Base-by-base conservation (phyloP, 768 basidiomycete species). In the Leccinum variicolor region DNA sequence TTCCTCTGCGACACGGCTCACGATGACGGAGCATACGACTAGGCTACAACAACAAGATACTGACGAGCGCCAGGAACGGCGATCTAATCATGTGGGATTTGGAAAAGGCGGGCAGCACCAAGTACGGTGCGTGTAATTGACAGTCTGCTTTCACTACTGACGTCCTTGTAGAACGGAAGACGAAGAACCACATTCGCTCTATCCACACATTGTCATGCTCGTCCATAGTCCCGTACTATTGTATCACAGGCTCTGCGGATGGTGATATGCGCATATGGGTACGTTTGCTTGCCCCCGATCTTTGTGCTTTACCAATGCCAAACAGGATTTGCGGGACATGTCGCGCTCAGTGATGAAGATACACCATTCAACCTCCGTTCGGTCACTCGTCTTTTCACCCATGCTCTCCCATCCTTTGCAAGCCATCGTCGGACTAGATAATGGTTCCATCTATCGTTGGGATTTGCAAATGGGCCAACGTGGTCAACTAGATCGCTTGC, bases 71-170 rank as follows among this genome's bases (percentile, higher is more conserved):
- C 2, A 76, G 87, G 15, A 92, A 90, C 61, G 90, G 90, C 1
- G 90, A 92, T 53, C 79, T 92, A 36, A 87, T 91, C 29, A 82
- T 91, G 78, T 92, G 90, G 90, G 89, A 92, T 67, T 62, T 91
- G 28, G 82, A 85, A 63, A 88, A 84, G 68, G 71, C 79, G 21
- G 86, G 87, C 3, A 66, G 76, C 3, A 81, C 82, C 43, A 92
- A 91, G 73, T 89, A 83, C 63, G 89, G 90, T 92, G 64, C 51
- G 80, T 69, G 52, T 62, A 50, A 5, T 28, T 50, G 39, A 15
- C 15, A 11, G 19, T 53, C 58, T 56, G 10, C 45, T 51, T 62
- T 52, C 57, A 43, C 41, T 50, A 53, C 62, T 64, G 21, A 67
- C 33, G n/a, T 47, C 19, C n/a, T 29, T n/a, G 6, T 55, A 90